Base-by-base conservation (phyloP, 192 early-diverging fungal species). In the Cetraspora pellucida region DNA sequence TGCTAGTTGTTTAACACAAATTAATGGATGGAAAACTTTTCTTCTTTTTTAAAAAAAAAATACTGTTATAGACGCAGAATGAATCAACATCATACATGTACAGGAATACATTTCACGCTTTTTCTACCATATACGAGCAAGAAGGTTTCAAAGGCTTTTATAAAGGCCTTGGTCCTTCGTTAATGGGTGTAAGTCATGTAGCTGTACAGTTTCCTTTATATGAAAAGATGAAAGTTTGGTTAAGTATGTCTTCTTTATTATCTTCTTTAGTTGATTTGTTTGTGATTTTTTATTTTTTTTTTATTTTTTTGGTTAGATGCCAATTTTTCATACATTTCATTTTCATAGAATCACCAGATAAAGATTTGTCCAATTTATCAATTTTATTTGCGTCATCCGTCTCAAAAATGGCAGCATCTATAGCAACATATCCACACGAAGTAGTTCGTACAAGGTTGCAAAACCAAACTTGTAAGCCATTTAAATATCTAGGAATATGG, bases 131-230 rank as follows among this genome's bases (percentile, higher is more conserved):
- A 78, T 81, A 88, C 55, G 73, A 74, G 60, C 79, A 84, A 8
- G 97, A 98, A 83, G 95, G 97, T 0, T 82, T 87, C 43, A 77
- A 85, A 10, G 95, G 95, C 55, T 93, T 96, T 73, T 98, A 98
- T 81, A 96, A 95, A 82, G 96, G 96, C 28, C 83, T 98, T 28
- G 92, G 93, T 21, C 92, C 94, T 46, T 92, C 92, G n/a, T 82
- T 98, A 71, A 85, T 98, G 81, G 97, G 97, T 47, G 93, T 96
- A 44, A 91, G 87, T 43, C 97, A 99, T 81, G 95, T 96, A 1
- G 94, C 93, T 6, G 87, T 99, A 31, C 95, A 96, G 82, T 99
- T 99, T 77, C 97, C 97, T 44, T 84, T 99, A 47, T 99, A 99
- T 83, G 97, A 99, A 84, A 86, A 89, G 70, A 81, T 98, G 47